A percentile compares a stretch with the other conserved stretches of the same genome.
These are phyloP conservation scores for Ceratopteris richardii DNA, from an alignment of 75 land plant genomes.

Conservation along the genomic window DNA sequence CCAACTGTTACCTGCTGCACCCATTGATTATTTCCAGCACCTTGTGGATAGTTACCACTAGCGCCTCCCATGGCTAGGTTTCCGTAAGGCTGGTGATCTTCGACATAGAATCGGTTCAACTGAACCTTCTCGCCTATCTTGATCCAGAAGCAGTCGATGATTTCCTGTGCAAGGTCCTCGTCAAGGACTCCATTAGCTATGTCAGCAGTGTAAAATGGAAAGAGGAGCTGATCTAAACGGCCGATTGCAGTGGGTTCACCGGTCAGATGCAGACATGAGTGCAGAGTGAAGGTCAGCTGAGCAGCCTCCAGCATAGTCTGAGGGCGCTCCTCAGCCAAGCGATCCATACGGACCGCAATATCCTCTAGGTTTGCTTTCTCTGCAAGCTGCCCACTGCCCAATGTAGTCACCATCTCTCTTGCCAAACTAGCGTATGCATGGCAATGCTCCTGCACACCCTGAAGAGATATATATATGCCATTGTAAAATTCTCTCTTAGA, in stretches of 20 bases:
- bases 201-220: not conserved
- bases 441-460: constrained; percentile 4
- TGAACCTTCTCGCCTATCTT: constrained; percentile 5
- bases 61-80: not conserved
- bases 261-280: constrained; percentile 3
- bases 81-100: constrained; percentile 1
- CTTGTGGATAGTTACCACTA: constrained; percentile 3
- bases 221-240: constrained; percentile 1
- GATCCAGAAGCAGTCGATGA: constrained; percentile 5
- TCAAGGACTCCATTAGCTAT: constrained; percentile 1
- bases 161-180: constrained; percentile 2
- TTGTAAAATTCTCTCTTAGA: constrained; percentile 1
- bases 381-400: not conserved
- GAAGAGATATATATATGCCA: not conserved
- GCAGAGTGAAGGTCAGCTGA: constrained; percentile 3
- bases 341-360: constrained; percentile 1
- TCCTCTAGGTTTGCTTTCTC: constrained; percentile 1
- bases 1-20: constrained; percentile 4
- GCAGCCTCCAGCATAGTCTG: constrained; percentile 5
- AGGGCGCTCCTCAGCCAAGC: not conserved
- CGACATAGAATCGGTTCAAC: constrained; percentile 2
- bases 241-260: constrained; percentile 2
- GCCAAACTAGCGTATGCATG: constrained; percentile 1
- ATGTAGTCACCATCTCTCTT: not conserved
- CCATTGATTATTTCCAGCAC: constrained; percentile 3